A percentile compares a stretch with the other conserved stretches of the same genome.
These are phyloP conservation scores for Aspergillus floridensis DNA, from an alignment of 2,329 filamentous ascomycete species.

Conservation along the genomic window DNA sequence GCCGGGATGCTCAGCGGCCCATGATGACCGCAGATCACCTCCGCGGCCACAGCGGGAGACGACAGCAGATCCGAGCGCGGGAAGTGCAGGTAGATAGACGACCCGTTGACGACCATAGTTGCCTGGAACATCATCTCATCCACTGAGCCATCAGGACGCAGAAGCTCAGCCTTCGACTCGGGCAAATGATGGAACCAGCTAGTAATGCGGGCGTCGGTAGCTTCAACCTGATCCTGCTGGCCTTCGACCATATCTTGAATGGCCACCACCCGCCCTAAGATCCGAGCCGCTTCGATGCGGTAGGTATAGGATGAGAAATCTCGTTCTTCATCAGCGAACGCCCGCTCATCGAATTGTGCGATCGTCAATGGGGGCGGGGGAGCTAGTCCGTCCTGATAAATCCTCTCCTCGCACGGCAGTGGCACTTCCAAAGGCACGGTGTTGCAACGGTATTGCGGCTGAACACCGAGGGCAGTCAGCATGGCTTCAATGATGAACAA, in stretches of 20 bases:
- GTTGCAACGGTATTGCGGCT: slow-evolving; percentile 59
- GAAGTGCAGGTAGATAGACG: slow-evolving; percentile 72
- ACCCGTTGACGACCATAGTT: slow-evolving; percentile 68
- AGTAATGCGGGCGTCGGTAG: slow-evolving; percentile 56
- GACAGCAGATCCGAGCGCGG: slow-evolving; percentile 70
- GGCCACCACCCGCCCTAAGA: slow-evolving; percentile 70
- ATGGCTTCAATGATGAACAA: slow-evolving; percentile 79
- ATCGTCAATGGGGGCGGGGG: slow-evolving; percentile 61
- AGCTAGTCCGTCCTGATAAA: slow-evolving; percentile 53
- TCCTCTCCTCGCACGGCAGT: slow-evolving; percentile 79
- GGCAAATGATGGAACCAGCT: slow-evolving; percentile 83
- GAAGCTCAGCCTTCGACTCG: slow-evolving; percentile 64
- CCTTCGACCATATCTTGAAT: slow-evolving; percentile 38
- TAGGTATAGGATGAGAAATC: slow-evolving; percentile 82
- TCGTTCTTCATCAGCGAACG: slow-evolving; percentile 68
- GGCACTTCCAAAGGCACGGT: slow-evolving; percentile 67
- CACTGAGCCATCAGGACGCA: slow-evolving; percentile 67
- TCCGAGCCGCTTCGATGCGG: slow-evolving; percentile 75
- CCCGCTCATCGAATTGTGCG: slow-evolving; percentile 71
- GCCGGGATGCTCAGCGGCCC: slow-evolving; percentile 39
- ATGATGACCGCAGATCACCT: slow-evolving; percentile 47
- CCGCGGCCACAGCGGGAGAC: slow-evolving; percentile 48
- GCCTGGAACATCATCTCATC: slow-evolving; percentile 94
- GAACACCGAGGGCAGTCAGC: slow-evolving; percentile 66
- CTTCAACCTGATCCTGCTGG: slow-evolving; percentile 57